Evolutionary conservation across 2,329 filamentous ascomycete species (phyloP).

Genomic region (Colletotrichum lini): DNA sequence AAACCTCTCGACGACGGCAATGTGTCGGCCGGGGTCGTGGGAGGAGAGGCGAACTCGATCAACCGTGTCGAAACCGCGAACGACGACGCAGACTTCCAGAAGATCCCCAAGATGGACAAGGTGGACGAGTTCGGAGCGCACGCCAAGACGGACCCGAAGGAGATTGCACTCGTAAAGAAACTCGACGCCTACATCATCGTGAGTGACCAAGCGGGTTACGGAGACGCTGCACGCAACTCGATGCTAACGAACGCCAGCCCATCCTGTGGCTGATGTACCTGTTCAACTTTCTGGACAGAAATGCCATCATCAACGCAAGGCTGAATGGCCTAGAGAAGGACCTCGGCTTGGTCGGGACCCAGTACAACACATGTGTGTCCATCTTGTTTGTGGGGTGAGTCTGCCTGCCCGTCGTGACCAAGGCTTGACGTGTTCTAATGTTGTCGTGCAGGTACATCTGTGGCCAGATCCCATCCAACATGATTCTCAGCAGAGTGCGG

Average conservation of each 20-base stretch:
- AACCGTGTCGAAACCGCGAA: slow-evolving; percentile 6
- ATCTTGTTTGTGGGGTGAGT: slow-evolving; percentile 50
- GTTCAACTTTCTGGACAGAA: slow-evolving; percentile 58
- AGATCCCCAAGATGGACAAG: slow-evolving; percentile 42
- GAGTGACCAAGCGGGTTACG: slow-evolving; percentile 6
- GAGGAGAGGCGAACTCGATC: not conserved
- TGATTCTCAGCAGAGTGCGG: slow-evolving; percentile 28
- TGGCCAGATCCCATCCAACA: slow-evolving; percentile 31
- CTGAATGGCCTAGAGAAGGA: slow-evolving; percentile 68
- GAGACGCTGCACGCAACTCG: not conserved
- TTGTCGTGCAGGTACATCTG: slow-evolving; percentile 6
- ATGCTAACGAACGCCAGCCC: slow-evolving; percentile 42
- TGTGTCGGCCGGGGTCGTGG: not conserved
- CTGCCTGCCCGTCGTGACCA: not conserved
- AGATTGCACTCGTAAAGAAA: slow-evolving; percentile 57
- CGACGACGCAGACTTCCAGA: slow-evolving; percentile 13
- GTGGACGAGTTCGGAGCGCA: slow-evolving; percentile 56
- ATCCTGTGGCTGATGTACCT: slow-evolving; percentile 55
- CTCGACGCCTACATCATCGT: slow-evolving; percentile 56
- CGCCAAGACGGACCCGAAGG: slow-evolving; percentile 56
- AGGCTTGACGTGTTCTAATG: not conserved
- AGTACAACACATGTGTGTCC: slow-evolving; percentile 52
- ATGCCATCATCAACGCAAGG: slow-evolving; percentile 70
- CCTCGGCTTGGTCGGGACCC: slow-evolving; percentile 60
- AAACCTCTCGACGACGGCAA: not conserved